A percentile compares a stretch with the other conserved stretches of the same genome.
Conservation (phyloP, 2,329 filamentous ascomycete species). For the Alternaria metachromatica region DNA sequence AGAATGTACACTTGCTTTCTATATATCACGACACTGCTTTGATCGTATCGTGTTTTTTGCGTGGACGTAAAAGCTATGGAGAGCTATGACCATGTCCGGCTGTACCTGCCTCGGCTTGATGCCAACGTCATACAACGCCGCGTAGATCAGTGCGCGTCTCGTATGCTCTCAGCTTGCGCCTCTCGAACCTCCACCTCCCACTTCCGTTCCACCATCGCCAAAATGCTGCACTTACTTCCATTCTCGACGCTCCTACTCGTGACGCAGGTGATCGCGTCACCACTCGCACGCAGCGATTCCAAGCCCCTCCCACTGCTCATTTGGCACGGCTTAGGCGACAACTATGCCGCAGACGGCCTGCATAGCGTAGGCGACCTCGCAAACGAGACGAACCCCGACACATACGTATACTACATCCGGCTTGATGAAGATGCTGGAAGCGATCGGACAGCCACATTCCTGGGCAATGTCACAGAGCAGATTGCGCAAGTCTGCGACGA, state of each 20-base stretch:
- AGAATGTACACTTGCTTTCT: neutral
- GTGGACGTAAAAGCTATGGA: neutral
- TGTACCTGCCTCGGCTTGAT: conserved; percentile 19
- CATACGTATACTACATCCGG: conserved; percentile 80
- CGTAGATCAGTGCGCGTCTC: conserved; percentile 11
- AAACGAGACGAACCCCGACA: conserved; percentile 77
- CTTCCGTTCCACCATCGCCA: neutral
- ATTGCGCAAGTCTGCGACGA: conserved; percentile 78
- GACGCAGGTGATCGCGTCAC: conserved; percentile 21
- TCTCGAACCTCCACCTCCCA: conserved; percentile 12
- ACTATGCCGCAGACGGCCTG: conserved; percentile 78
- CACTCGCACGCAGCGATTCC: conserved; percentile 11
- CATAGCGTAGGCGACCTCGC: conserved; percentile 74
- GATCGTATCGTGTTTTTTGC: neutral
- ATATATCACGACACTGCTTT: neutral
- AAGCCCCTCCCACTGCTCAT: conserved; percentile 79
- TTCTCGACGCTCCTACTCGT: conserved; percentile 32
- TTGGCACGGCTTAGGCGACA: conserved; percentile 88
- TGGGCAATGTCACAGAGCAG: conserved; percentile 86
- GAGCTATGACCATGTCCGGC: conserved; percentile 15
- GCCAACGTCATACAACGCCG: conserved; percentile 30
- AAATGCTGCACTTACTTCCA: conserved; percentile 30
- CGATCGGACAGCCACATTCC: conserved; percentile 86
- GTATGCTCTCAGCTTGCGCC: conserved; percentile 10
- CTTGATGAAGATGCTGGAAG: conserved; percentile 68